Evolutionary conservation across 345 rosid species (phyloP), one percentile per base, ranked within the genome.

Genomic region (Moricandia arvensis): DNA sequence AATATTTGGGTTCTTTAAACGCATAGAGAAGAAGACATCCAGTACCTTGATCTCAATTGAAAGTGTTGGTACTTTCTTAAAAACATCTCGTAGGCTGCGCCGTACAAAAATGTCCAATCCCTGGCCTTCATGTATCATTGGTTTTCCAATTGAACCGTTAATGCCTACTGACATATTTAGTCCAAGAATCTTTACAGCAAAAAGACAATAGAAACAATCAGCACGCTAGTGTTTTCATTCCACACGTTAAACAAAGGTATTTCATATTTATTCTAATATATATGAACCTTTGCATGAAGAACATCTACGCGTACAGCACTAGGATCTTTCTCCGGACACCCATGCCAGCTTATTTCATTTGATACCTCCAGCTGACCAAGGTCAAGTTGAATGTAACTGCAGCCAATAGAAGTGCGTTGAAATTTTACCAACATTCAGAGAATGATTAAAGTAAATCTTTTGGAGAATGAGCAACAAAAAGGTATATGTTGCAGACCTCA

Each of bases 261-360:
- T 68, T 63, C 58, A 17, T 38, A 59, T 21, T 5, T 78, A 64
- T 49, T 30, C 70, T 60, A 79, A 49, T 37, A 45, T 47, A 38
- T 73, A 73, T 30, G 75, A 80, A 95, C 99, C 97, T 95, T 86
- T 29, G 96, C 96, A 81, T 89, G 96, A 85, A 95, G 91, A 87
- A 89, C 85, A 83, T 92, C 97, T 72, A 95, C 84, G 80, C 78
- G 99, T 68, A 95, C 97, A 74, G 99, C 97, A 75, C 87, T 89
- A 59, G 93, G 93, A 86, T 92, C 99, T 75, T 86, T 83, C 78
- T 90, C 93, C 3, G 93, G 87, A 82, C 75, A 66, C 69, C 99
- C 99, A 85, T 89, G 91, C 99, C 99, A 95, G 73, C 85, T 85
- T 63, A 95, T 83, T 80, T 92, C 94, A 92, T 95, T 95, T 73